Evolutionary conservation across 371 early-diverging fungal genomes (phyloP).

Genomic region (Phascolomyces articulosus): DNA sequence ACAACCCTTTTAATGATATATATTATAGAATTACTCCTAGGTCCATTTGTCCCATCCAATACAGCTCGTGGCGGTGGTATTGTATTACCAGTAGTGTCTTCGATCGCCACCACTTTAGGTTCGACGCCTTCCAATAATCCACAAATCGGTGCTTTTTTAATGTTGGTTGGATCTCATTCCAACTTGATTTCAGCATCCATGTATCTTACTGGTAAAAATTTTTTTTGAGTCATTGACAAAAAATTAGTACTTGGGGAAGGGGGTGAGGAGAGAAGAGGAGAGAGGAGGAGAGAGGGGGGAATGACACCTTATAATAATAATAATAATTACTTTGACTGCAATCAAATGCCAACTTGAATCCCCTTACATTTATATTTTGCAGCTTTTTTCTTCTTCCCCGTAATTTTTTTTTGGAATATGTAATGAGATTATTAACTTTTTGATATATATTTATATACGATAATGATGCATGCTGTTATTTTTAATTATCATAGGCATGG

Average conservation of each 20-base stretch:
- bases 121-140: conserved; percentile 39
- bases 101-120: conserved; percentile 58
- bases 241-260: too few relatives aligned
- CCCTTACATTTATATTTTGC: background rate
- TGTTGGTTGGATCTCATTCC: conserved; percentile 58
- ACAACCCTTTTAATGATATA: too few relatives aligned
- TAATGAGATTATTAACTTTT: background rate
- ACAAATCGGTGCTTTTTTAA: conserved; percentile 51
- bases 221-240: too few relatives aligned
- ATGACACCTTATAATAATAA: background rate
- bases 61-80: conserved; percentile 78
- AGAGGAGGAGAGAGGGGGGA: too few relatives aligned
- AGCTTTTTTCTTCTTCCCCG: too few relatives aligned
- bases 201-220: conserved; percentile 54
- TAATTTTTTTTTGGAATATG: too few relatives aligned
- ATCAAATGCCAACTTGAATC: background rate
- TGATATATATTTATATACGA: background rate
- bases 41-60: conserved; percentile 76
- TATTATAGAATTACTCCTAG: conserved; percentile 61
- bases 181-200: conserved; percentile 68
- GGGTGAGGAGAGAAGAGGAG: too few relatives aligned
- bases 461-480: background rate
- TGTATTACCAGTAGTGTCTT: conserved; percentile 66
- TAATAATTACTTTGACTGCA: background rate
- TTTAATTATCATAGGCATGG: too few relatives aligned